Base-by-base conservation (phyloP, 2,329 filamentous ascomycete species). In the Hypoxylon sp. region DNA sequence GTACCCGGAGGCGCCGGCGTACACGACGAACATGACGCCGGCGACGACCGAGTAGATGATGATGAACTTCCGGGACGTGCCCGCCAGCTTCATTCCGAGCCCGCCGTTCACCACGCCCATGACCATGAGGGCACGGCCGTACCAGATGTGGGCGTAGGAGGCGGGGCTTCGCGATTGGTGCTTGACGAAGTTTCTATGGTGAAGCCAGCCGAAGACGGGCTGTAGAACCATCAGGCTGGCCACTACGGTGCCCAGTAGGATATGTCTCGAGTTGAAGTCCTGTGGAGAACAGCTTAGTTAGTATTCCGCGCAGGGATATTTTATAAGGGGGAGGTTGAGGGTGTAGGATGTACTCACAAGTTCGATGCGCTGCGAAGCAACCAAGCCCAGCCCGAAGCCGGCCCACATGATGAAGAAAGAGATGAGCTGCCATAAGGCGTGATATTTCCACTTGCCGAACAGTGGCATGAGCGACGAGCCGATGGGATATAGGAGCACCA, bases 101-200 rank as follows among this genome's bases (percentile, higher is more conserved):
- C 87, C 88, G 57, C 88, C 88, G 69, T 90, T 90, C 68, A 90
- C 73, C 46, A 89, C 79, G 24, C 86, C 88, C 2, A 89, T 72
- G 17, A 85, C 57, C 65, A 91, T 84, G 44, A 90, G 74, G 1
- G 78, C 69, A 17, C 88, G 82, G 11, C 88, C 88, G 70, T 83
- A 87, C 86, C 86, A 90, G 68, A 89, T 84, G 71, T 91, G 88
- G 1, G 79, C 72, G 67, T 88, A 76, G 65, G 85, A 87, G 64
- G 88, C 72, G 41, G 78, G 15, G 6, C 83, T 83, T 34, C 87
- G 85, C 24, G 70, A 46, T 54, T 80, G 75, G 56, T 82, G 73
- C 71, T 80, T 80, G 58, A 80, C 68, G 74, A 80, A 90, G 71
- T 85, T 75, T 30, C 72, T 69, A 73, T 90, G 88, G 71, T 91